Evolutionary conservation across 2,329 filamentous ascomycete species (phyloP), one percentile per base, ranked within the genome.

Genomic region (Fusarium robinianum): DNA sequence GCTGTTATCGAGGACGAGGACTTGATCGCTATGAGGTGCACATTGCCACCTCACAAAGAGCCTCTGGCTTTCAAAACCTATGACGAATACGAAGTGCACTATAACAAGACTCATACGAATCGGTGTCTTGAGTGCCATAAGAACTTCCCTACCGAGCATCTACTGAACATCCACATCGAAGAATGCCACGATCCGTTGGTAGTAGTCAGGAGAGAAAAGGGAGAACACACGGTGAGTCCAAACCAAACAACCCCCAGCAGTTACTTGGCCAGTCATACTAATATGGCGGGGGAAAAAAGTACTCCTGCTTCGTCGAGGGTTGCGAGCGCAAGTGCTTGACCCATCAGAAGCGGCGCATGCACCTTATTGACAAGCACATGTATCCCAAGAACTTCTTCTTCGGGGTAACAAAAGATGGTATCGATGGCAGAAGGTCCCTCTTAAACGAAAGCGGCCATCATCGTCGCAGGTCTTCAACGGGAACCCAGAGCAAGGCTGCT

Each of bases 351-450:
- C 81, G 94, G 30, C 80, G 88, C 22, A 81, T 89, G 65, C 92
- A 99, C 73, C 76, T 96, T 55, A 89, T 96, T 56, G 91, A 96
- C 73, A 96, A 96, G 71, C 94, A 99, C 68, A 79, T 85, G 71
- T 99, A 94, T 63, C 92, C 91, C 8, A 83, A 81, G 64, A 87
- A 88, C 60, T 96, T 90, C 70, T 92, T 95, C 68, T 96, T 95
- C 61, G 82, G 83, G 35, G 81, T 97, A 38, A 86, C 95, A 3
- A 88, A 90, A 55, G 83, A 89, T 50, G 94, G 94, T n/a, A 88
- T 96, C 49, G 92, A 96, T 62, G 85, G 85, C 33, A 81, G 88
- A 37, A 83, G 77, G 29, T 95, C 90, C 12, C 82, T 99, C 69
- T 74, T 97, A 9, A 74, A 81, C 34, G 78, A 84, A n/a, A 67